Base-by-base conservation (phyloP, 495 filamentous ascomycete genomes). In the Gamarada debralockiae region DNA sequence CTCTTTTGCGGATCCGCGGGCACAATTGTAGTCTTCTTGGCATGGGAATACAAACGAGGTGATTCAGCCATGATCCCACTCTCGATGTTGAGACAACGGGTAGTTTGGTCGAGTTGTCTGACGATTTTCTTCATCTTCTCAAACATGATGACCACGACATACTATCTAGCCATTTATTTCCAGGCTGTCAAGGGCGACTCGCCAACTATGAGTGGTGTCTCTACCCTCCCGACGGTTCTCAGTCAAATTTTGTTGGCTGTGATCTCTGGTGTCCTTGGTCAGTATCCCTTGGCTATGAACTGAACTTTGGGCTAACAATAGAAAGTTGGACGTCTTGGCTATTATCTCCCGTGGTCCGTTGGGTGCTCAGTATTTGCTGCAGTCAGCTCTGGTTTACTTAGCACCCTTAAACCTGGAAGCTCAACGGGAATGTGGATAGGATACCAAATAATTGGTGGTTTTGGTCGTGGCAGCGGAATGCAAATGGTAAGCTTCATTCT, bases 91-190 rank as follows among this genome's bases (percentile, higher is more conserved):
- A 33, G 45, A 21, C 49, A 65, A 43, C 50, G 64, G 36, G 58
- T 57, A 17, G 64, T 73, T 0, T 68, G 61, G 63, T 62, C 57
- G 2, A 66, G 63, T 38, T 69, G 71, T 43, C 1, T 68, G 33
- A 25, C 23, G 4, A 22, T 25, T 7, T 45, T 45, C 17, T 45
- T 45, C 10, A 48, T 65, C 48, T 23, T 50, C 56, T 46, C 31
- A 18, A 58, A 53, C 8, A 59, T 75, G 21, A 14, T 52, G 7
- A 43, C 14, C 3, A 44, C 42, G 1, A 46, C 31, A 18, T 89
- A 83, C 65, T 85, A 86, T 73, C 67, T 95, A 21, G 87, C 90
- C 0, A 85, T 95, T 55, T 96, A 86, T 84, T 90, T 92, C 69
- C 88, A 93, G 67, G 81, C 80, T 5, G 82, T 84, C 42, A 75